phyloP scores from a whole-genome alignment of 192 early-diverging fungal species.

The Backusella mclennaniae region DNA sequence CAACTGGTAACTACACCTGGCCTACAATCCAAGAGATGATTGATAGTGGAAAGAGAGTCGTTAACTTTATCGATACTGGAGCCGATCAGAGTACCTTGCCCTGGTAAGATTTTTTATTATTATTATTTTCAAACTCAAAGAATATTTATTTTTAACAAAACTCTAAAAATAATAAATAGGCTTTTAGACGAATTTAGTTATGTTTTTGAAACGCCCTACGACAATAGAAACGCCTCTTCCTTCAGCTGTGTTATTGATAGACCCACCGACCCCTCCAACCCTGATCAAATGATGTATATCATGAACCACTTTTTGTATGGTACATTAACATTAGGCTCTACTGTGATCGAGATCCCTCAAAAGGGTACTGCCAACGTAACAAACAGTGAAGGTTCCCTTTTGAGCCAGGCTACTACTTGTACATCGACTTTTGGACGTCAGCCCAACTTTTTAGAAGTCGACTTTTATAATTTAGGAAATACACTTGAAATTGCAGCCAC shows the following conservation, averaged over 20 bases:
- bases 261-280: conserved; percentile 34
- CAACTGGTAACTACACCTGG: conserved; percentile 51
- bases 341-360: conserved; percentile 50
- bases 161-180: conserved; percentile 35
- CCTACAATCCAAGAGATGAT: conserved; percentile 71
- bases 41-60: conserved; percentile 56
- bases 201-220: conserved; percentile 72
- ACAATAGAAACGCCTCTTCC: conserved; percentile 40
- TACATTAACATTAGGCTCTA: conserved; percentile 31
- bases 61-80: conserved; percentile 58
- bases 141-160: conserved; percentile 11
- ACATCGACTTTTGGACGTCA: conserved; percentile 40
- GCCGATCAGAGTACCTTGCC: conserved; percentile 51
- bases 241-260: conserved; percentile 63
- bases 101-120: conserved; percentile 50
- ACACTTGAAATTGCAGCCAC: conserved; percentile 24
- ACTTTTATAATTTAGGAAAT: conserved; percentile 69
- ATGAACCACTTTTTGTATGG: conserved; percentile 76
- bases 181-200: conserved; percentile 60
- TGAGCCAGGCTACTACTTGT: conserved; percentile 58
- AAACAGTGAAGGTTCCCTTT: conserved; percentile 51
- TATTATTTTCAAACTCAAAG: conserved; percentile 3
- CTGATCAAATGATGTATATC: conserved; percentile 53
- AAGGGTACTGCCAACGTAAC: conserved; percentile 46
- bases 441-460: conserved; percentile 72